These are phyloP conservation scores for Aureobasidium sp. DNA, from an alignment of 2,329 filamentous ascomycete genomes.

Conservation along the genomic window DNA sequence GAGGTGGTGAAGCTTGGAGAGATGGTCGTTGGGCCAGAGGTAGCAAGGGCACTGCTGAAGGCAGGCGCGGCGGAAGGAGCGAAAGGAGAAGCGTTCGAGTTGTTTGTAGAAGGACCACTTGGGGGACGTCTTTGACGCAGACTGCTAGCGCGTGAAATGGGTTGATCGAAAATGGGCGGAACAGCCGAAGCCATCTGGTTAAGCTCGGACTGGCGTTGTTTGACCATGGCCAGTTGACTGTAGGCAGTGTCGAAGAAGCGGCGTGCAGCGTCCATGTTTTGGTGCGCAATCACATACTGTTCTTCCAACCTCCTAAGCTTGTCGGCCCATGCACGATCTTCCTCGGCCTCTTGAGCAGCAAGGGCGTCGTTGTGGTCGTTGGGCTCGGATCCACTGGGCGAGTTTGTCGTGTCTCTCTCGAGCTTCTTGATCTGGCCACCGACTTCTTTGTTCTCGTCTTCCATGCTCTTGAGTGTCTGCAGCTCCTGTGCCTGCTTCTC, in stretches of 20 bases:
- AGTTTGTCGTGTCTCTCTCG: conserved; percentile 55
- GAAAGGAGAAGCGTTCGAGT: conserved; percentile 30
- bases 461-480: conserved; percentile 50
- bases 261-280: conserved; percentile 26
- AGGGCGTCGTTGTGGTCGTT: conserved; percentile 17
- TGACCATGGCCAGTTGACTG: conserved; percentile 35
- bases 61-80: conserved; percentile 30
- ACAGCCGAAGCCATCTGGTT: conserved; percentile 29
- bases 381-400: conserved; percentile 24
- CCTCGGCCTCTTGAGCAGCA: conserved; percentile 28
- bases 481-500: conserved; percentile 34
- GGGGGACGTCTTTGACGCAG: conserved; percentile 29
- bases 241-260: conserved; percentile 42
- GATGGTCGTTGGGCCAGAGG: conserved; percentile 32
- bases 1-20: conserved; percentile 46
- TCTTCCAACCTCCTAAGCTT: conserved; percentile 22
- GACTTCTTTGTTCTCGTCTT: conserved; percentile 65
- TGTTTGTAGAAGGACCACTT: conserved; percentile 22
- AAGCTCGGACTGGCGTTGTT: conserved; percentile 31
- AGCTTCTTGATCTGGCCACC: conserved; percentile 63
- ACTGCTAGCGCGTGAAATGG: conserved; percentile 15
- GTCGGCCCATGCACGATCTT: conserved; percentile 31
- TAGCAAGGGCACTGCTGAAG: conserved; percentile 32
- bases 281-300: conserved; percentile 23
- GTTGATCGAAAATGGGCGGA: conserved; percentile 17